Evolutionary conservation across 2,329 filamentous ascomycete genomes (phyloP).

Genomic region (Talaromyces sp.): DNA sequence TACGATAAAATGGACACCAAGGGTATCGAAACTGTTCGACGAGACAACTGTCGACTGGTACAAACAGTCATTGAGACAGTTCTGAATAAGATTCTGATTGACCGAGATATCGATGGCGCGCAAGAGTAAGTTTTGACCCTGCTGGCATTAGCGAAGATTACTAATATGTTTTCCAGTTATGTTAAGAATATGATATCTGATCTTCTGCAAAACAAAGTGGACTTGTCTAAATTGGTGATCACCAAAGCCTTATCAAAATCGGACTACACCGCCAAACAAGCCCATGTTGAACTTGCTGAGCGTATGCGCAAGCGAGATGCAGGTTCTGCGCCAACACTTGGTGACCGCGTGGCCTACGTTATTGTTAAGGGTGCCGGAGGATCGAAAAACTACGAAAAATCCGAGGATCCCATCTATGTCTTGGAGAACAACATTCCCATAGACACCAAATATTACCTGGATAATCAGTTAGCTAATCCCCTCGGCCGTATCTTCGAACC

Average conservation of each 20-base stretch:
- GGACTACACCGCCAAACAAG: constrained; percentile 87
- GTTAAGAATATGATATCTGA: constrained; percentile 96
- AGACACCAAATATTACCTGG: constrained; percentile 96
- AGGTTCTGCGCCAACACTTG: constrained; percentile 85
- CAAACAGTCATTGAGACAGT: constrained; percentile 98
- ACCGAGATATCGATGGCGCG: constrained; percentile 82
- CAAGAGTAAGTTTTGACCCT: constrained; percentile 69
- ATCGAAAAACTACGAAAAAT: constrained; percentile 94
- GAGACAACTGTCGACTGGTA: constrained; percentile 93
- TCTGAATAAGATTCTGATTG: constrained; percentile 90
- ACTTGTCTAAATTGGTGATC: constrained; percentile 99
- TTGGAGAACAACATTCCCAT: constrained; percentile 97
- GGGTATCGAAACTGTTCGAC: constrained; percentile 94
- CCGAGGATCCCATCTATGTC: constrained; percentile 94
- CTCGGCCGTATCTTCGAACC: constrained; percentile 95
- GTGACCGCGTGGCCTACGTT: constrained; percentile 96
- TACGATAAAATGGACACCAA: constrained; percentile 99
- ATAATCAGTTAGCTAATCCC: constrained; percentile 96
- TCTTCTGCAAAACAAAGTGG: constrained; percentile 92
- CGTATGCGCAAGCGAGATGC: constrained; percentile 97
- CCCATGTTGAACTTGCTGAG: constrained; percentile 90
- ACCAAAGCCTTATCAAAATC: constrained; percentile 93
- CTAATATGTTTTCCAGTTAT: constrained; percentile 61
- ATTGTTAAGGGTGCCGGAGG: constrained; percentile 89
- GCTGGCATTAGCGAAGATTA: not conserved